Evolutionary conservation across 2,329 filamentous ascomycete species (phyloP).

Genomic region (Aaosphaeria arxii): DNA sequence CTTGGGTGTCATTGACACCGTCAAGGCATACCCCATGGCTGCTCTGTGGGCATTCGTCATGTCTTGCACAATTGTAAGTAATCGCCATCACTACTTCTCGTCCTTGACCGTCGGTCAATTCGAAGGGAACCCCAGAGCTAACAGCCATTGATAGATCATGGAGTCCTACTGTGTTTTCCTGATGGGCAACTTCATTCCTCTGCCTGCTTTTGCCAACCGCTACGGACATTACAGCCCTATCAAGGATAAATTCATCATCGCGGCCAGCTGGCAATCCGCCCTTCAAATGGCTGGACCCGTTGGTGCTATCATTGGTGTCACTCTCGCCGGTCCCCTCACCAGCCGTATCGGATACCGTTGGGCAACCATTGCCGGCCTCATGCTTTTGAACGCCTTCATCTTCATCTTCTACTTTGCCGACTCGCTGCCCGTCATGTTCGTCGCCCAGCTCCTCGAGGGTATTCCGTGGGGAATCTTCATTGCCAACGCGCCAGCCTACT

Average conservation of each 20-base stretch:
- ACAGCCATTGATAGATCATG: conserved; percentile 51
- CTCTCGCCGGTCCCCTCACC: conserved; percentile 59
- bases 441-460: conserved; percentile 58
- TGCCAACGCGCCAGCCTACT: conserved; percentile 63
- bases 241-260: conserved; percentile 39
- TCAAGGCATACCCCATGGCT: conserved; percentile 53
- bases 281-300: conserved; percentile 55
- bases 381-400: conserved; percentile 58
- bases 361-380: conserved; percentile 55
- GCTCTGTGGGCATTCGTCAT: conserved; percentile 56
- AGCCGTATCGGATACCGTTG: conserved; percentile 59
- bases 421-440: conserved; percentile 47
- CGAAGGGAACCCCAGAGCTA: neutral
- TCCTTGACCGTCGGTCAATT: neutral
- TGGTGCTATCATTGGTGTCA: conserved; percentile 60
- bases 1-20: conserved; percentile 50
- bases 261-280: conserved; percentile 56
- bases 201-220: conserved; percentile 43
- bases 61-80: conserved; percentile 53
- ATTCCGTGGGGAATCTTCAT: conserved; percentile 66
- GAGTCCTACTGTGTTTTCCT: conserved; percentile 63
- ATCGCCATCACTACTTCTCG: neutral
- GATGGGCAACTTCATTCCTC: conserved; percentile 58
- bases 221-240: conserved; percentile 45
- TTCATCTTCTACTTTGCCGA: conserved; percentile 58